Conservation (phyloP, 2,329 filamentous ascomycete genomes). For the Neospermospora avenae region DNA sequence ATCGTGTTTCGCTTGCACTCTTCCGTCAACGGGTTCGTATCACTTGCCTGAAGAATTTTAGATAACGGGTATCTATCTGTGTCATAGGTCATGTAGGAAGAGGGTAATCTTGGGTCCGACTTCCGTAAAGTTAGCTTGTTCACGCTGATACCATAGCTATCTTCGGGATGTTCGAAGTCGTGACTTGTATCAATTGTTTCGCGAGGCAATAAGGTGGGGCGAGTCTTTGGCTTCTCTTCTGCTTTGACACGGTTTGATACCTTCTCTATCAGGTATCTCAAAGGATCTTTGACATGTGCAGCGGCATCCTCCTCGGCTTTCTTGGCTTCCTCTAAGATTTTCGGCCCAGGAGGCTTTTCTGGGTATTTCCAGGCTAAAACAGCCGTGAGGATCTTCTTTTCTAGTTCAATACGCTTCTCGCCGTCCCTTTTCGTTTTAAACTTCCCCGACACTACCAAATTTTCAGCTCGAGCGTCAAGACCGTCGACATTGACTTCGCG, state of each 20-base stretch:
- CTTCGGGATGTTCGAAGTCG: background rate
- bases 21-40: constrained; percentile 3
- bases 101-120: background rate
- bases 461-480: background rate
- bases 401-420: background rate
- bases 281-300: background rate
- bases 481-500: background rate
- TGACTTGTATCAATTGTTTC: background rate
- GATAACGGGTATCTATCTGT: constrained; percentile 5
- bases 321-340: background rate
- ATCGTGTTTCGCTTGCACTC: background rate
- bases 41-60: background rate
- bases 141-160: constrained; percentile 10
- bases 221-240: background rate
- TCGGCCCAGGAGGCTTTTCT: background rate
- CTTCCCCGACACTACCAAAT: background rate
- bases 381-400: background rate
- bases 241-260: background rate
- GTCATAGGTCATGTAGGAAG: constrained; percentile 1
- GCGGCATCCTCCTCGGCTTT: background rate
- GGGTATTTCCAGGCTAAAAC: background rate
- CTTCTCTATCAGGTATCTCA: background rate
- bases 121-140: constrained; percentile 5
- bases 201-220: no score
- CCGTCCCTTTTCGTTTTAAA: background rate